These are phyloP conservation scores for Dactylellina cionopaga DNA, from an alignment of 2,329 filamentous ascomycete species.

Conservation along the genomic window DNA sequence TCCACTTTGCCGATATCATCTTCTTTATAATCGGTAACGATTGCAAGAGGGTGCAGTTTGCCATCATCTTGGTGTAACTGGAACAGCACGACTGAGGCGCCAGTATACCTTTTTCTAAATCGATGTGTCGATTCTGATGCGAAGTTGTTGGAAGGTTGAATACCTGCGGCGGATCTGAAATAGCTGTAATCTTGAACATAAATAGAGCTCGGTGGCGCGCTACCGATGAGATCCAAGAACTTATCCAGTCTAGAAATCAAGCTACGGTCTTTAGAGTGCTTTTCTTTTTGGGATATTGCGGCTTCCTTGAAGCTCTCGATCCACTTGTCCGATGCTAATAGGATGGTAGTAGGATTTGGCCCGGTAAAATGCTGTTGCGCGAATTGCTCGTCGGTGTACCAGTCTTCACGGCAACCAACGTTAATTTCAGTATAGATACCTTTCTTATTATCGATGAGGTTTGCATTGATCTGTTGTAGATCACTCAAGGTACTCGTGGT, in stretches of 20 bases:
- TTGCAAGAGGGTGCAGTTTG: constrained; percentile 65
- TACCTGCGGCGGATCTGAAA: constrained; percentile 47
- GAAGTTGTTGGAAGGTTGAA: background rate
- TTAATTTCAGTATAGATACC: constrained; percentile 57
- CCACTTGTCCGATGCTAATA: constrained; percentile 51
- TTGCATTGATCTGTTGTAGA: constrained; percentile 39
- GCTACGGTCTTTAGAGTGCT: too few species aligned
- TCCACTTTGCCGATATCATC: constrained; percentile 55
- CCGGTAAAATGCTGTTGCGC: constrained; percentile 62
- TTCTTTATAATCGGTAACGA: constrained; percentile 64
- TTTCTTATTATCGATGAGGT: constrained; percentile 54
- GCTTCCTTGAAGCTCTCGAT: constrained; percentile 50
- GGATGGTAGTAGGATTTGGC: constrained; percentile 58
- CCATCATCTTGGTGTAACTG: constrained; percentile 62
- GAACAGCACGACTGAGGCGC: constrained; percentile 63
- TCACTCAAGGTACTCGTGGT: constrained; percentile 3
- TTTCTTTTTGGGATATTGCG: constrained; percentile 37
- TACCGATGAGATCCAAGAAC: constrained; percentile 39
- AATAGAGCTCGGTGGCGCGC: constrained; percentile 47
- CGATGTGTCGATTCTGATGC: constrained; percentile 38
- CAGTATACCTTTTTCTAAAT: constrained; percentile 57
- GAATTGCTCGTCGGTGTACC: constrained; percentile 60
- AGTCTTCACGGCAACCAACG: constrained; percentile 54
- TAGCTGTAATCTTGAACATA: constrained; percentile 57
- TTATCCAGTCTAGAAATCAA: too few species aligned